Evolutionary conservation across 179 eudicot species (phyloP).

Genomic region (Drosera spatulata): DNA sequence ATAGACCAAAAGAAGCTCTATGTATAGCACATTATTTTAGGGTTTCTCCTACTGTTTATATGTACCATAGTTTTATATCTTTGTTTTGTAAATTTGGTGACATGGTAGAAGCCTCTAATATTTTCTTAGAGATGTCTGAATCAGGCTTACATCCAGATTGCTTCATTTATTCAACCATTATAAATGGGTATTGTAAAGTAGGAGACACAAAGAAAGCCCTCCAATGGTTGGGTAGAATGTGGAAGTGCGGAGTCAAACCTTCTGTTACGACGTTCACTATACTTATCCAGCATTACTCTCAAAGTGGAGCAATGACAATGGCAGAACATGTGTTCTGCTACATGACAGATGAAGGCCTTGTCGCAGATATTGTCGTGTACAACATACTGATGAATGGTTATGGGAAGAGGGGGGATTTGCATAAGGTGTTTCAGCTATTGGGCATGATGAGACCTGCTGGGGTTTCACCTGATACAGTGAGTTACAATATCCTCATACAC

Average conservation of each 20-base stretch:
- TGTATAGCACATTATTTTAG: conserved; percentile 18
- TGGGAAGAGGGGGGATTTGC: conserved; percentile 24
- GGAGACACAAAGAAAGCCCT: conserved; percentile 20
- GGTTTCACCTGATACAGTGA: conserved; percentile 30
- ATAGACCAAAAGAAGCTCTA: conserved; percentile 14
- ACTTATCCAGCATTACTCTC: conserved; percentile 23
- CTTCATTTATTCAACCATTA: conserved; percentile 27
- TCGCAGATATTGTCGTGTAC: conserved; percentile 26
- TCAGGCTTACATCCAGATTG: conserved; percentile 27
- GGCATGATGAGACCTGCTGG: conserved; percentile 24
- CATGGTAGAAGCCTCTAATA: conserved; percentile 21
- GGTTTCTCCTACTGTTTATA: conserved; percentile 20
- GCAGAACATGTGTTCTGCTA: conserved; percentile 21
- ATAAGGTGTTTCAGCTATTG: conserved; percentile 27
- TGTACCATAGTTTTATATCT: conserved; percentile 32
- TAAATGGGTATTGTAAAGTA: conserved; percentile 33
- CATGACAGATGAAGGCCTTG: conserved; percentile 21
- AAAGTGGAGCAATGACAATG: conserved; percentile 19
- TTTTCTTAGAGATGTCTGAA: conserved; percentile 28
- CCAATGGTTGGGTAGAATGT: conserved; percentile 25
- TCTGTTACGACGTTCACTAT: conserved; percentile 32
- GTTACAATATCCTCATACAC: conserved; percentile 38
- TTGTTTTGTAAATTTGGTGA: conserved; percentile 26
- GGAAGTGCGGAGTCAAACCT: conserved; percentile 29
- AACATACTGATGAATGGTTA: conserved; percentile 38